A percentile compares a stretch with the other conserved stretches of the same genome.
Evolutionary conservation across 1,139 yeast genomes (phyloP).

Genomic region (Debaryomycetaceae sp.): DNA sequence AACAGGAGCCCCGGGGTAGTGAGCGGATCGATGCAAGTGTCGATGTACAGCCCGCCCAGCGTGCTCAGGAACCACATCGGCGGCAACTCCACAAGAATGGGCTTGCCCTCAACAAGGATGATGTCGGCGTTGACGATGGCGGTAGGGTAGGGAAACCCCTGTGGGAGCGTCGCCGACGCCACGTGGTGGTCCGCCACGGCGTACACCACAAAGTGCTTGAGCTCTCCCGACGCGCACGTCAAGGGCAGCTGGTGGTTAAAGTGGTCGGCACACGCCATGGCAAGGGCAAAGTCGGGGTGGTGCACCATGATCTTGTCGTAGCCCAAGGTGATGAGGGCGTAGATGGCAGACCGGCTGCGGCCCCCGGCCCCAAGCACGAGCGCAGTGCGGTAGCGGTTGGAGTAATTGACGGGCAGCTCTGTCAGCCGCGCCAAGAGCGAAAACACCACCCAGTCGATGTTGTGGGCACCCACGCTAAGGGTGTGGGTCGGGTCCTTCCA

Average conservation of each 20-base stretch:
- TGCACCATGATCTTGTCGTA: constrained; percentile 12
- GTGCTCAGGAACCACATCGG: constrained; percentile 12
- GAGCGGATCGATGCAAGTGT: constrained; percentile 12
- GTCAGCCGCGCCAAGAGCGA: constrained; percentile 9
- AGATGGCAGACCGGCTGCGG: constrained; percentile 13
- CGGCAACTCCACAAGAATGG: constrained; percentile 8
- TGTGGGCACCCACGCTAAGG: constrained; percentile 11
- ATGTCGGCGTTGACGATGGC: constrained; percentile 12
- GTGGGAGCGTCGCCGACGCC: constrained; percentile 7
- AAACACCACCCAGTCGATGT: constrained; percentile 15
- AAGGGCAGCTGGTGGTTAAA: constrained; percentile 9
- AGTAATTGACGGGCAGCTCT: constrained; percentile 14
- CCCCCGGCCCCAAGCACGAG: constrained; percentile 15
- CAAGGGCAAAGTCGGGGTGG: constrained; percentile 9
- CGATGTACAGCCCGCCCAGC: constrained; percentile 15
- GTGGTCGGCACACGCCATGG: constrained; percentile 9
- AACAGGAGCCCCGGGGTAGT: constrained; percentile 10
- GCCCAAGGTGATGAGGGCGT: constrained; percentile 13
- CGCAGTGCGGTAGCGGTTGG: constrained; percentile 11
- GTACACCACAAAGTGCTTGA: constrained; percentile 7
- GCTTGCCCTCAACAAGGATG: constrained; percentile 8
- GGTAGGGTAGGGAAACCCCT: constrained; percentile 10
- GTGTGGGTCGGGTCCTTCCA: constrained; percentile 11
- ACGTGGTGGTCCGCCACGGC: constrained; percentile 10
- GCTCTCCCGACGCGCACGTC: constrained; percentile 4